Evolutionary conservation across 2,329 filamentous ascomycete genomes (phyloP).

Genomic region (Pezicula radicicola): DNA sequence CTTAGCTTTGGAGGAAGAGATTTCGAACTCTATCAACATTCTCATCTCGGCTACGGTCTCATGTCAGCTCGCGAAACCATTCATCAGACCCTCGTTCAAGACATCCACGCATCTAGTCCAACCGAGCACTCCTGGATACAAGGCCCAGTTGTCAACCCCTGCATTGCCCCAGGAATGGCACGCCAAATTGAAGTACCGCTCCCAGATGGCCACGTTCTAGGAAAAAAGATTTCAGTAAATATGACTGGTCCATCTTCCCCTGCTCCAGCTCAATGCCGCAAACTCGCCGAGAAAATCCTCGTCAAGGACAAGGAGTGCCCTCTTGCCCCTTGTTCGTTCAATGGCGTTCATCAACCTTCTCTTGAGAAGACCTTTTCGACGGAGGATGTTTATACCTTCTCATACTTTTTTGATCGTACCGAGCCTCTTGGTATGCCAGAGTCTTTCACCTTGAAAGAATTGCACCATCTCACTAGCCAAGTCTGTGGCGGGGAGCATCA

Average conservation of each 20-base stretch:
- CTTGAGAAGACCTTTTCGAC: constrained; percentile 86
- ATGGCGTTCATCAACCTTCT: constrained; percentile 91
- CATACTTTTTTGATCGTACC: constrained; percentile 96
- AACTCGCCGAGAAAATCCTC: constrained; percentile 84
- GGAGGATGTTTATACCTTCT: constrained; percentile 95
- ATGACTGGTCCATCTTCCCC: constrained; percentile 81
- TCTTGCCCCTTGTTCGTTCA: constrained; percentile 94
- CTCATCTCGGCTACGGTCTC: constrained; percentile 92
- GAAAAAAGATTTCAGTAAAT: constrained; percentile 65
- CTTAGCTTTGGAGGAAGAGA: constrained; percentile 86
- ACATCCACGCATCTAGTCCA: constrained; percentile 62
- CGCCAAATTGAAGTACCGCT: constrained; percentile 73
- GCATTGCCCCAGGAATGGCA: constrained; percentile 77
- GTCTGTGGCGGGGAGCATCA: constrained; percentile 76
- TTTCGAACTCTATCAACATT: constrained; percentile 96
- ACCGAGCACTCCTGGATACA: constrained; percentile 64
- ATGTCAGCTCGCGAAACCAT: constrained; percentile 92
- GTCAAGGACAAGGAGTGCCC: constrained; percentile 81
- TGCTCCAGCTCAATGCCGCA: constrained; percentile 83
- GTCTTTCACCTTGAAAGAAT: constrained; percentile 86
- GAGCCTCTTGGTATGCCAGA: constrained; percentile 97
- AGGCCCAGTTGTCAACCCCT: constrained; percentile 75
- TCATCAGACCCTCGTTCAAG: constrained; percentile 71
- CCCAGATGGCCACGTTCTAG: constrained; percentile 62
- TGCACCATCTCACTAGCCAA: constrained; percentile 78